Base-by-base conservation (phyloP, 805 yeast species). In the Kluyveromyces wickerhamii region DNA sequence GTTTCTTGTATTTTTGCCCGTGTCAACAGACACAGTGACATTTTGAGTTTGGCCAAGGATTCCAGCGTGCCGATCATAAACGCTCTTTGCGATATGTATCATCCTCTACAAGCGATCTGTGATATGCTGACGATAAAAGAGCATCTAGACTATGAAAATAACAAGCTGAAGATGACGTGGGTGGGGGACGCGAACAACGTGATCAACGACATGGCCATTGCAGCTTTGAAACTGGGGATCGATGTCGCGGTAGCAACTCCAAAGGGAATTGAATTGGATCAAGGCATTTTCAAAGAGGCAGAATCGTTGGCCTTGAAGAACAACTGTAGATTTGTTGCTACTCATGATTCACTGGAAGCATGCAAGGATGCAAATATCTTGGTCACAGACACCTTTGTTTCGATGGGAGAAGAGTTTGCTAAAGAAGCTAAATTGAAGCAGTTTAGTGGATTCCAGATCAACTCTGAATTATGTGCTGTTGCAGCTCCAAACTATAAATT, bases 1-100 rank as follows among this genome's bases (percentile, higher is more conserved):
- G 84, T 94, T 2, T 80, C 95, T n/a, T 81, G 95, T 43, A 76
- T 92, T 5, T 88, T 92, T 64, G 98, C 97, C n/a, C 77, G 98
- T 53, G 98, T 92, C 13, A 79, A 85, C 44, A 65, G 74, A 18
- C 96, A 92, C 52, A 67, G 74, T 16, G 96, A 89, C 40, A 88
- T 92, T 45, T 73, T 71, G 50, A 80, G 79, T 37, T 67, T 92
- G 35, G 77, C 87, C 35, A 64, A 79, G 49, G 76, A 85, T 55
- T 85, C 96, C 0, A 57, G 74, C 1, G 96, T 86, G 3, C 98
- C 98, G 5, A 81, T 92, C 38, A 86, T 92, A 48, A 92, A 92
- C 54, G 85, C 96, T 0, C 70, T 92, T 31, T 88, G 96, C 66
- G 98, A 92, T 55, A 77, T 66, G 39, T 92, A 72, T 62, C 98